Percentiles rank a stretch among this genome's conserved stretches.
Conservation (phyloP, 176 grass and related monocot genomes). For the Oryza officinalis region DNA sequence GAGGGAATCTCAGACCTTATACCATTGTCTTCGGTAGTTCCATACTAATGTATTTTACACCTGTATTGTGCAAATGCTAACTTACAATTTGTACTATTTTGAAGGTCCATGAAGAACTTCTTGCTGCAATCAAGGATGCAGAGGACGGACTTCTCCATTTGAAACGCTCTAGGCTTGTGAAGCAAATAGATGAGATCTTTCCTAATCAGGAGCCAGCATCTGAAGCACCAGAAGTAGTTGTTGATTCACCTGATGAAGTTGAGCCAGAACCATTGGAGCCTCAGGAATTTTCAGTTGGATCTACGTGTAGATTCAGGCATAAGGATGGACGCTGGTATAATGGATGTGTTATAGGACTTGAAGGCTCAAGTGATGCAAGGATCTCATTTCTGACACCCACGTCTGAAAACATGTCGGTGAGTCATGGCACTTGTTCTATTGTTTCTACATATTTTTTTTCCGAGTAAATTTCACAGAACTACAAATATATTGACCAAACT, state of each 20-base stretch:
- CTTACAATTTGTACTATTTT: conserved; percentile 10
- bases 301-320: conserved; percentile 92
- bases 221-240: conserved; percentile 29
- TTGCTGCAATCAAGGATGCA: conserved; percentile 85
- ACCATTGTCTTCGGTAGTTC: not conserved
- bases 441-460: conserved; percentile 5
- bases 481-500: too few relatives aligned
- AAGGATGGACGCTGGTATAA: conserved; percentile 96
- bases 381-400: conserved; percentile 90
- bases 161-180: conserved; percentile 77
- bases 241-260: conserved; percentile 50
- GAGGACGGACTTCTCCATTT: conserved; percentile 87
- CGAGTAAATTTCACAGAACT: too few relatives aligned
- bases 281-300: conserved; percentile 61
- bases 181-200: conserved; percentile 71
- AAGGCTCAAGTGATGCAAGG: conserved; percentile 57
- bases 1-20: not conserved
- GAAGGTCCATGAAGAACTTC: conserved; percentile 87
- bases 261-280: conserved; percentile 55
- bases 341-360: conserved; percentile 72
- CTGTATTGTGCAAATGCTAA: not conserved
- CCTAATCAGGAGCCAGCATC: conserved; percentile 39
- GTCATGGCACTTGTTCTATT: conserved; percentile 28
- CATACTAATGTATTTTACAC: not conserved
- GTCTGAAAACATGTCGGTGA: conserved; percentile 86